Percentiles rank a stretch among this genome's conserved stretches.
Conservation (phyloP, 129 eudicot species). For the Flaveria linearis region DNA sequence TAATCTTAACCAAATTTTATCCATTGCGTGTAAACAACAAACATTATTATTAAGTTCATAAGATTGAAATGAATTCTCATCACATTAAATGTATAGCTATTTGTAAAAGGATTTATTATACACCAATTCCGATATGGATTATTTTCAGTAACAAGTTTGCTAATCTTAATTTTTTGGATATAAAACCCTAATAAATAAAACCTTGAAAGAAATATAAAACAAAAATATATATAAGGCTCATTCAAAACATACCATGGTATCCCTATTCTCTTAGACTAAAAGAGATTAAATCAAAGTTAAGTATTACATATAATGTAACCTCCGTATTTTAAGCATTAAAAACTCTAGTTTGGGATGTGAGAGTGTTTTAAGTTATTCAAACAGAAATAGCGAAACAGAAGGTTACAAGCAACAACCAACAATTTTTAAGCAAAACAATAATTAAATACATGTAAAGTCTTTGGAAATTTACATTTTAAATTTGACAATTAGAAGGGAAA, state of each 20-base stretch:
- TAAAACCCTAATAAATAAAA: neutral
- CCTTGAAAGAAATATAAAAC: neutral
- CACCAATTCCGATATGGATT: too few species aligned
- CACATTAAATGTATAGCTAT: neutral
- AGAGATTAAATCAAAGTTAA: neutral
- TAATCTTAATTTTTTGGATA: neutral
- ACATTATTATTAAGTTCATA: neutral
- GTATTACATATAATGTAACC: neutral
- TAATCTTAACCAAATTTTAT: neutral
- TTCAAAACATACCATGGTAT: neutral
- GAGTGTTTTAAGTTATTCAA: neutral
- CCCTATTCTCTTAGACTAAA: neutral
- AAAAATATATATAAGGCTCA: neutral
- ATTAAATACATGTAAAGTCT: slow-evolving; percentile 2
- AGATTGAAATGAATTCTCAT: neutral
- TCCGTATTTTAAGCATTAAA: neutral
- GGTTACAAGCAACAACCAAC: slow-evolving; percentile 16
- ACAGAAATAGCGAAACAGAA: slow-evolving; percentile 3
- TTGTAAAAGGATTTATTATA: neutral
- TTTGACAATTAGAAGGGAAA: neutral
- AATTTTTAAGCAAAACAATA: neutral
- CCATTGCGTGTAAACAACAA: neutral
- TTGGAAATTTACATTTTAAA: slow-evolving; percentile 24
- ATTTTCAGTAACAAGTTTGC: too few species aligned
- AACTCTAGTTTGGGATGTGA: neutral